These are phyloP conservation scores for Candida insectorum DNA, from an alignment of 805 yeast species.

Conservation along the genomic window DNA sequence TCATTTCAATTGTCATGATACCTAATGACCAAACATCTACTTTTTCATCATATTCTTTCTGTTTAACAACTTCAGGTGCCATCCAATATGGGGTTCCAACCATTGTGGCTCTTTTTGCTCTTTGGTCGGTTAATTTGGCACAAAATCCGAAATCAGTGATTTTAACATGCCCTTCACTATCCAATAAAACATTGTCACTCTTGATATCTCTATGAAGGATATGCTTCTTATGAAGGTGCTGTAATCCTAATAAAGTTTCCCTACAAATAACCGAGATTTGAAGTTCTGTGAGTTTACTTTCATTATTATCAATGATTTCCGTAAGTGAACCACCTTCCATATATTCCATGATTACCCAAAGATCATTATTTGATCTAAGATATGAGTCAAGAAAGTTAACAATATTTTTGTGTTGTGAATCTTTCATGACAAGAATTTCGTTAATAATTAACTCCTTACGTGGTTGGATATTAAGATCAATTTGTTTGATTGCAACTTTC, in stretches of 20 bases:
- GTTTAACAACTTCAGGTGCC: conserved; percentile 85
- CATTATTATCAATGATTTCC: conserved; percentile 90
- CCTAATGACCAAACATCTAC: conserved; percentile 84
- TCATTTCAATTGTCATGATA: conserved; percentile 85
- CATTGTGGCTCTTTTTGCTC: conserved; percentile 77
- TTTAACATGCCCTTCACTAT: conserved; percentile 41
- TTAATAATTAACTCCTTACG: conserved; percentile 92
- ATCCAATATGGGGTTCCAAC: conserved; percentile 90
- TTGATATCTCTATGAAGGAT: conserved; percentile 71
- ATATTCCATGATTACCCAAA: conserved; percentile 99
- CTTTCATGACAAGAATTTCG: conserved; percentile 96
- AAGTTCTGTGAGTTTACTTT: conserved; percentile 63
- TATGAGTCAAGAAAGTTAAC: conserved; percentile 93
- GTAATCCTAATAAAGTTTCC: conserved; percentile 88
- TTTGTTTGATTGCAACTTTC: conserved; percentile 94
- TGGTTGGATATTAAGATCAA: conserved; percentile 88
- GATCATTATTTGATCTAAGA: conserved; percentile 69
- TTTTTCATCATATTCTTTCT: conserved; percentile 76
- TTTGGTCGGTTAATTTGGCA: conserved; percentile 72
- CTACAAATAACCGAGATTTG: conserved; percentile 90
- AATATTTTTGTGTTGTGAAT: conserved; percentile 88
- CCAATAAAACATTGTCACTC: conserved; percentile 44
- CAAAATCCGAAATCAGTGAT: conserved; percentile 50
- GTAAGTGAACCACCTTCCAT: conserved; percentile 99
- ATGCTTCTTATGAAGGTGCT: conserved; percentile 86